Evolutionary conservation across 768 basidiomycete genomes (phyloP), one percentile per base, ranked within the genome.

Genomic region (Pisolithus marmoratus): DNA sequence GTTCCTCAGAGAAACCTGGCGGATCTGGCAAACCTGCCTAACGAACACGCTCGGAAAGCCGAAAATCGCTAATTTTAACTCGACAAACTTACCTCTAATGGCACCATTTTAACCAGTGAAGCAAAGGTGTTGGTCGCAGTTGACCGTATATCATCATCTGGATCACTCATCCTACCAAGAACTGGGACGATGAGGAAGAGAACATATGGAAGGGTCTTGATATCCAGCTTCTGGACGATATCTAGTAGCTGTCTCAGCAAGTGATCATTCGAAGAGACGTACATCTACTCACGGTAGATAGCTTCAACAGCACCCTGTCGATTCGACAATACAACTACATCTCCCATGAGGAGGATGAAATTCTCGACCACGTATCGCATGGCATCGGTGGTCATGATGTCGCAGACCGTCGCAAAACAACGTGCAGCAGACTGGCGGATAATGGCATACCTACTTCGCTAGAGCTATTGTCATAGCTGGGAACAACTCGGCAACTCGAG

Each of bases 41-140:
- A 27, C 43, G 17, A 51, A 31, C 43, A 5, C 24, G 19, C 15
- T 22, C 14, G 17, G 40, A 6, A 29, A 31, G 38, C 5, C 31
- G 40, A 36, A 20, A n/a, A 17, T 29, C 4, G 23, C 4, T 24
- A 42, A 26, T 46, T 26, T 41, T 20, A 38, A 17, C 43, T 46
- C 12, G 12, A 23, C 36, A 5, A 20, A 59, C 76, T 54, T 55
- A 93, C 94, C 80, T 98, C 96, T 0, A 99, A 76, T 5, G 96
- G 96, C 12, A 98, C 92, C 88, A 99, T 95, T 74, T 98, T 97
- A 55, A 99, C 91, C 17, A 99, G 72, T 0, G 92, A 89, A 0
- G 96, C 96, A 63, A 99, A 99, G 0, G 94, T 94, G 63, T 93
- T 94, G n/a, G 96, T 98, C 3, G 96, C 86, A 2, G 92, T 83